Evolutionary conservation across 768 basidiomycete species (phyloP), one percentile per base, ranked within the genome.

Genomic region (Leucosporidium creatinivorum): DNA sequence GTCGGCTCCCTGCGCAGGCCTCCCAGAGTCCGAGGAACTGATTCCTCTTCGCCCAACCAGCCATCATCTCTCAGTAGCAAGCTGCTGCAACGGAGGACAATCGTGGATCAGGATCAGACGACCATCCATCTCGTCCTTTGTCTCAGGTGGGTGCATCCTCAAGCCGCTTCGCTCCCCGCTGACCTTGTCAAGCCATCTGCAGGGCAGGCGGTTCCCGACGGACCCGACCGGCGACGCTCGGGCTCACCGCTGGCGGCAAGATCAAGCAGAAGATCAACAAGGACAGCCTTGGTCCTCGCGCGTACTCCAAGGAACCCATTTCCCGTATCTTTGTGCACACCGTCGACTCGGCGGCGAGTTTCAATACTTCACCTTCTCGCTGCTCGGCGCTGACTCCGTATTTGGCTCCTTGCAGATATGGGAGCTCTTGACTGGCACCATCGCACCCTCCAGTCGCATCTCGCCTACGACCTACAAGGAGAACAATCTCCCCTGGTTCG

Each of bases 51-150:
- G n/a, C n/a, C n/a, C n/a, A n/a, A n/a, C n/a, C n/a, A n/a, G n/a
- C n/a, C n/a, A n/a, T n/a, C n/a, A n/a, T n/a, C n/a, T n/a, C n/a
- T n/a, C n/a, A n/a, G n/a, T n/a, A n/a, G n/a, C n/a, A n/a, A n/a
- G n/a, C n/a, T n/a, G n/a, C n/a, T n/a, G n/a, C n/a, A n/a, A n/a
- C n/a, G n/a, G n/a, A n/a, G n/a, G n/a, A n/a, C n/a, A n/a, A n/a
- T n/a, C n/a, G n/a, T n/a, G n/a, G n/a, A n/a, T 49, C 70, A 72
- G 64, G 65, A 68, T 61, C 65, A 75, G 64, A 69, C 87, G 47
- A 73, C 74, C 3, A 61, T 75, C 15, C 74, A 75, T 59, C 66
- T 75, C 28, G 79, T 74, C 75, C 69, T 58, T 25, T 62, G 72
- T 30, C 67, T 74, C n/a, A 44, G 58, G 58, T 58, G 58, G 25